A percentile compares a stretch with the other conserved stretches of the same genome.
These are phyloP conservation scores for Stemphylium beticola DNA, from an alignment of 2,329 filamentous ascomycete species.

Conservation along the genomic window DNA sequence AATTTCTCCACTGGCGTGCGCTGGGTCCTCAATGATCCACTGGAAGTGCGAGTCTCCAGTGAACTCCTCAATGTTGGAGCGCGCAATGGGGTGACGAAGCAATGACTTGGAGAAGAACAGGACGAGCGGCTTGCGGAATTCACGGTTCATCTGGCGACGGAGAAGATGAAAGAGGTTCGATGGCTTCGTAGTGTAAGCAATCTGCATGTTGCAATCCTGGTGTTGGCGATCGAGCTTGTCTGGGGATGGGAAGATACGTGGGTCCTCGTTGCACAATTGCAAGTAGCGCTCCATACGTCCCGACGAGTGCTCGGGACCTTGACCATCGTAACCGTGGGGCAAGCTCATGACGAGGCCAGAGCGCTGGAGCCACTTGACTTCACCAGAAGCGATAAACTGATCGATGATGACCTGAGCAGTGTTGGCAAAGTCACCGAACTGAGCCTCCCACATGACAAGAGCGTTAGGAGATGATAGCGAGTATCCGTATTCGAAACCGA, in stretches of 20 bases:
- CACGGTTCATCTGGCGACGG: constrained; percentile 96
- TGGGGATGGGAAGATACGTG: constrained; percentile 83
- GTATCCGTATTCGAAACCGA: constrained; percentile 99
- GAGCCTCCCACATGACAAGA: constrained; percentile 98
- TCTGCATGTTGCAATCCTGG: constrained; percentile 99
- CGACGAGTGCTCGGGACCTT: constrained; percentile 97
- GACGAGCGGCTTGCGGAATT: constrained; percentile 97
- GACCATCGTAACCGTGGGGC: constrained; percentile 96
- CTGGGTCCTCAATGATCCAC: constrained; percentile 93
- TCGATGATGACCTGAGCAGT: constrained; percentile 99
- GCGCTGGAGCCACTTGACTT: constrained; percentile 98
- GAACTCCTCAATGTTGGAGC: constrained; percentile 90
- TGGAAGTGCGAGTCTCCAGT: constrained; percentile 89
- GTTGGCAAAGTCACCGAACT: constrained; percentile 99
- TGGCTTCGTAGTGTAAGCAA: constrained; percentile 95
- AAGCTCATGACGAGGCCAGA: constrained; percentile 95
- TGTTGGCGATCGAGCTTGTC: constrained; percentile 96
- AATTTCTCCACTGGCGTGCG: constrained; percentile 77
- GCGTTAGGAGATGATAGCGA: constrained; percentile 96
- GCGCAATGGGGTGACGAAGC: constrained; percentile 89
- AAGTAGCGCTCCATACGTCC: constrained; percentile 96
- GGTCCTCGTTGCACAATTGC: constrained; percentile 96
- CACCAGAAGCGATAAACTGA: constrained; percentile 96
- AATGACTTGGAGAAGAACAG: constrained; percentile 99
- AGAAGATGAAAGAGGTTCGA: constrained; percentile 96